Evolutionary conservation across 805 yeast genomes (phyloP), one percentile per base, ranked within the genome.

Genomic region (Zygosaccharomyces bisporus): DNA sequence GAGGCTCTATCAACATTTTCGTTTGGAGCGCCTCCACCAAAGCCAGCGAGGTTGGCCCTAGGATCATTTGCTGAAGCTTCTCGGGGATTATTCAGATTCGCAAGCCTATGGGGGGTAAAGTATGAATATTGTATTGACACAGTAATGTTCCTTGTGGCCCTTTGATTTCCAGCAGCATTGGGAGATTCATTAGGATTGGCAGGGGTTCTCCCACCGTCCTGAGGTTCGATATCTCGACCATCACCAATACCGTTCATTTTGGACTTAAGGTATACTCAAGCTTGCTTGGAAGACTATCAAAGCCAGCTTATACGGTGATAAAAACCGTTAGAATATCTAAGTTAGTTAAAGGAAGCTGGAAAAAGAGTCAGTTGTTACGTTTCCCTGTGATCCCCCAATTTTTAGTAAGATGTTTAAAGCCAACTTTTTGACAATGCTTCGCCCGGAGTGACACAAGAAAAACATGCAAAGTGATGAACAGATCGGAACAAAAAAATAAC

Each of bases 41-140:
- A 24, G 4, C 40, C 29, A n/a, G 41, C 18, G 21, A 25, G 9
- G 16, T 20, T 32, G 12, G 29, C 27, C 16, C 39, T 41, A 3
- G 38, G 33, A 23, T 31, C 39, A 31, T 42, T 43, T 6, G 31
- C 20, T 14, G 38, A 23, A 18, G 18, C 38, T 25, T 20, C 34
- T 21, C 13, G 33, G 21, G 49, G 34, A 27, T 46, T 56, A 61
- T 7, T 39, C 44, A 38, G 23, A 23, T 44, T 47, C 7, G 53
- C 51, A 6, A 46, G 14, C 20, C 52, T 41, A 27, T 43, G 45
- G 7, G 54, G 54, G 12, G 49, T 47, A 20, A 60, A 39, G 34
- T 56, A 57, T 1, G 66, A 60, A 37, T 61, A 61, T 25, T 61
- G 62, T 10, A 61, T 57, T 6, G 65, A 53, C 0, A 61, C 63